Conservation (phyloP, 257 asterid genomes). For the Avicennia marina region DNA sequence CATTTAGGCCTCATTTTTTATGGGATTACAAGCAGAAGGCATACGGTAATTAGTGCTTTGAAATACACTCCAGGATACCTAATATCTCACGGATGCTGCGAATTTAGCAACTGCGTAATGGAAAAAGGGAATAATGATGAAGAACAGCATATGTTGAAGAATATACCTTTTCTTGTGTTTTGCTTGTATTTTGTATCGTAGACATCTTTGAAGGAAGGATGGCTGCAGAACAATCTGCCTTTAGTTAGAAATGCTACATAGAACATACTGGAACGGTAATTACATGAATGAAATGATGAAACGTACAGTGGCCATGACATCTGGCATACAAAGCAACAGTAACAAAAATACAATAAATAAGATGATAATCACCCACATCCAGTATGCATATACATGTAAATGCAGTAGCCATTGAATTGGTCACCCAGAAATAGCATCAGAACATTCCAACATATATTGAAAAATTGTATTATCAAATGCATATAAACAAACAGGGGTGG, state of each 20-base stretch:
- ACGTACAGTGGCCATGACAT: neutral
- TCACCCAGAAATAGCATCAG: too few species aligned
- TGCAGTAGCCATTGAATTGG: too few species aligned
- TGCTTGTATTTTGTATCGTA: constrained; percentile 79
- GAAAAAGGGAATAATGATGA: neutral
- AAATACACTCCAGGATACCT: constrained; percentile 7
- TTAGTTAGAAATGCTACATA: constrained; percentile 31
- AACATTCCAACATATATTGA: too few species aligned
- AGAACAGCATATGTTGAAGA: neutral
- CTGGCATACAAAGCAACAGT: neutral
- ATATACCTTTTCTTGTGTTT: constrained; percentile 72
- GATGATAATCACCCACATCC: constrained; percentile 6
- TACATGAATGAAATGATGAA: constrained; percentile 3
- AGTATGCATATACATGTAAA: neutral
- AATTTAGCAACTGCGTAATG: constrained; percentile 3
- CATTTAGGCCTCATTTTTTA: neutral
- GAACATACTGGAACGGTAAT: constrained; percentile 4
- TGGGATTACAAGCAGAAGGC: constrained; percentile 3
- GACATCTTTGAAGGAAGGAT: constrained; percentile 72
- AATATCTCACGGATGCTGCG: constrained; percentile 8
- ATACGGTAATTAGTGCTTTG: neutral
- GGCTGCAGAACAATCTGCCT: constrained; percentile 63
- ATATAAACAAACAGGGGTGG: neutral
- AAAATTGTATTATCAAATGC: neutral
- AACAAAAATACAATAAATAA: neutral